A percentile compares a stretch with the other conserved stretches of the same genome.
phyloP scores from a whole-genome alignment of 2,329 filamentous ascomycete species.

The Plenodomus biglobosus region DNA sequence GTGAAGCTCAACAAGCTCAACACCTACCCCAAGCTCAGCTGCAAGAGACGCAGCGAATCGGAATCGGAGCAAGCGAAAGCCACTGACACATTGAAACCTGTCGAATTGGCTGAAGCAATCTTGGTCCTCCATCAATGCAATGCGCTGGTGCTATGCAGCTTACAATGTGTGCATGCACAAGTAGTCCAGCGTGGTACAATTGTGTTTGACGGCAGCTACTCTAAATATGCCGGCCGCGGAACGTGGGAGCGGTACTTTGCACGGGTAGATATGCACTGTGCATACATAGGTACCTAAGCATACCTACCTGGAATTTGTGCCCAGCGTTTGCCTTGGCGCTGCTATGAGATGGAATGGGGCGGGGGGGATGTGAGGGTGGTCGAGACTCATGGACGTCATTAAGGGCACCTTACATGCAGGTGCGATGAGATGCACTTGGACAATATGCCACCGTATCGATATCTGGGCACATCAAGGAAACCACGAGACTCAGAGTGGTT shows the following conservation, averaged over 20 bases:
- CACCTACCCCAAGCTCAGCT: constrained; percentile 13
- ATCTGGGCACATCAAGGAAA: too few species aligned
- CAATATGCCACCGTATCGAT: too few species aligned
- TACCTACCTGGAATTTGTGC: neutral
- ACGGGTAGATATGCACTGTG: neutral
- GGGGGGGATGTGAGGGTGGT: too few species aligned
- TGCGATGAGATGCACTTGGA: too few species aligned
- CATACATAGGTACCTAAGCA: too few species aligned
- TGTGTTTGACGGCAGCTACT: neutral
- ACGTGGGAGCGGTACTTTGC: neutral
- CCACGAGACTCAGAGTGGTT: too few species aligned
- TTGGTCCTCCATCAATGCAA: neutral
- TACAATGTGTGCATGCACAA: neutral
- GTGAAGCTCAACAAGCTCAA: constrained; percentile 32
- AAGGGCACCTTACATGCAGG: too few species aligned
- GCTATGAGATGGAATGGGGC: too few species aligned
- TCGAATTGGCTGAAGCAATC: constrained; percentile 5
- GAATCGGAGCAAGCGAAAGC: constrained; percentile 3
- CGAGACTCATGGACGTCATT: too few species aligned
- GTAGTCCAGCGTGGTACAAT: neutral
- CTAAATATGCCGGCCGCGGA: neutral
- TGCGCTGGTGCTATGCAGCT: neutral
- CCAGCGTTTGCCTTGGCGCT: too few species aligned
- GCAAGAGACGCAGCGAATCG: constrained; percentile 25
- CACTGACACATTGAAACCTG: constrained; percentile 16